These are phyloP conservation scores for Pseudozyma tsukubaensis DNA, from an alignment of 1,284 basidiomycete genomes.

Conservation along the genomic window DNA sequence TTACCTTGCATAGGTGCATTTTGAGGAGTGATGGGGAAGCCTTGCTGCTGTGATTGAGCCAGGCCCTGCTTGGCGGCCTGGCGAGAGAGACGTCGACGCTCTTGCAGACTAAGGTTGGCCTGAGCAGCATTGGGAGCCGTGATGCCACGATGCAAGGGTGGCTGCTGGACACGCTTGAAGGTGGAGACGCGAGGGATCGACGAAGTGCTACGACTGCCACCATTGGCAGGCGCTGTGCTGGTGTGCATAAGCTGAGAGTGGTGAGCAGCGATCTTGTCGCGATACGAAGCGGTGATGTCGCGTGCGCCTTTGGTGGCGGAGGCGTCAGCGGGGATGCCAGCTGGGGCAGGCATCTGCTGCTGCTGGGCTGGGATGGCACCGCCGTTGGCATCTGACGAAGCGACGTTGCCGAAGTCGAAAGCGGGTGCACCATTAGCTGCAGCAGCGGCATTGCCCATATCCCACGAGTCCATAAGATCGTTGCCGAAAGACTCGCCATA, in stretches of 20 bases:
- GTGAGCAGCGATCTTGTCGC: slow-evolving; percentile 50
- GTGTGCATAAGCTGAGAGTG: slow-evolving; percentile 50
- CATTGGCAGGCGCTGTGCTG: slow-evolving; percentile 23
- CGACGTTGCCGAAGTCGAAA: slow-evolving; percentile 21
- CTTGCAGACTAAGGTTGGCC: slow-evolving; percentile 53
- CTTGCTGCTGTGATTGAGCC: slow-evolving; percentile 12
- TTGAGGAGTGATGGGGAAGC: slow-evolving; percentile 1
- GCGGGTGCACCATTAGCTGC: slow-evolving; percentile 7
- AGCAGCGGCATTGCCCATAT: slow-evolving; percentile 14
- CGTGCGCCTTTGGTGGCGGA: slow-evolving; percentile 6
- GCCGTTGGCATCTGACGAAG: background rate
- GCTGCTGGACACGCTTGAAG: slow-evolving; percentile 27
- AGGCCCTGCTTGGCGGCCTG: slow-evolving; percentile 38
- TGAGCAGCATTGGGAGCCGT: slow-evolving; percentile 26
- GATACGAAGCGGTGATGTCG: slow-evolving; percentile 41
- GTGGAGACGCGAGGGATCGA: slow-evolving; percentile 45
- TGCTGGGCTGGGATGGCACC: background rate
- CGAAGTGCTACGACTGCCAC: slow-evolving; percentile 28
- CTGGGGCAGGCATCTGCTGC: background rate
- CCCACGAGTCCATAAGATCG: slow-evolving; percentile 37
- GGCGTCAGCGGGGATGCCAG: background rate
- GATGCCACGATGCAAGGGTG: slow-evolving; percentile 25
- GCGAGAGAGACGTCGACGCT: slow-evolving; percentile 58
- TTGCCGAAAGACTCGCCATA: slow-evolving; percentile 28
- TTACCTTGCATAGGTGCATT: slow-evolving; percentile 1